Base-by-base conservation (phyloP, 352 stramenopile species). In the Blastocystis hominis region DNA sequence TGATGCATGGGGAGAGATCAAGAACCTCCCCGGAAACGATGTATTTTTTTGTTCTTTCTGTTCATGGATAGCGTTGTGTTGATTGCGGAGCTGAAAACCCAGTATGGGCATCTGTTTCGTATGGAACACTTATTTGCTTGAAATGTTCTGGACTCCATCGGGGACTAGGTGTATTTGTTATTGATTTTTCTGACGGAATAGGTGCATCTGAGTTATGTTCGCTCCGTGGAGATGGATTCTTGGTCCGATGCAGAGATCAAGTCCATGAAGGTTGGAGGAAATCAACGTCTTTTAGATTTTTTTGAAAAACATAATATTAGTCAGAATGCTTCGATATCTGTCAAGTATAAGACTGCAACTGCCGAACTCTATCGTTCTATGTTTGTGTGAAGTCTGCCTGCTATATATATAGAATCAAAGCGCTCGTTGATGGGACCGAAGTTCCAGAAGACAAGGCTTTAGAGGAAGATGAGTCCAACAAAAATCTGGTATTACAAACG, bases 41-140 rank as follows among this genome's bases (percentile, higher is more conserved):
- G 86, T 89, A 10, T 20, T 42, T 80, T 3, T 38, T 7, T 69
- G n/a, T 40, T 3, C 4, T 61, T 17, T 76, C 15, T 55, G 64
- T 76, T 53, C 50, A n/a, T 42, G 20, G 10, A 6, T 89, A 69
- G 44, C 17, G 40, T 6, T 98, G 95, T 91, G 98, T 98, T 89
- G 95, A 98, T 91, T 98, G 95, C 91, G 95, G 93, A 88, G 95
- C 95, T 75, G 92, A 94, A 46, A 97, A 98, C 90, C 95, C 95
- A 53, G 96, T 92, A 66, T 98, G 95, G 95, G 94, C 94, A 15
- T 97, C 93, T 0, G 94, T 96, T 80, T 96, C 93, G 17, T 98
- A 97, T 90, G 95, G 95, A 88, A 93, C 98, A 55, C 97, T 98
- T 88, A 97, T 98, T 88, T 98, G 95, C 88, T 91, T 97, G 56